A percentile compares a stretch with the other conserved stretches of the same genome.
Evolutionary conservation across 1,139 yeast genomes (phyloP).

Genomic region (Chernovozyma aurita): DNA sequence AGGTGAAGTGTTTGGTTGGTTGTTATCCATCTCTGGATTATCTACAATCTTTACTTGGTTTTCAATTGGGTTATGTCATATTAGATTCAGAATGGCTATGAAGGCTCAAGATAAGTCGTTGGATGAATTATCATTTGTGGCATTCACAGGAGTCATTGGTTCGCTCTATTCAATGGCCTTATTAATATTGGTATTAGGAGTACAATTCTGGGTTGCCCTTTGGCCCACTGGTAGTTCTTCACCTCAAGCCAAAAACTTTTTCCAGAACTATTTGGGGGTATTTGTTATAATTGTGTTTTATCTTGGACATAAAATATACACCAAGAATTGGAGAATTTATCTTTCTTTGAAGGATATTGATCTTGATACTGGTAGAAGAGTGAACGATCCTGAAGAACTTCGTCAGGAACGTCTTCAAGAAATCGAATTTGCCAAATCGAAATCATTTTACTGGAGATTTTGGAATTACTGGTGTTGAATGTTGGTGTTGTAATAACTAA

Average conservation of each 20-base stretch:
- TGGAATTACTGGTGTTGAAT: slow-evolving; percentile 16
- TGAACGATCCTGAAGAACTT: slow-evolving; percentile 22
- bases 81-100: slow-evolving; percentile 38
- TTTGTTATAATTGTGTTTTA: slow-evolving; percentile 30
- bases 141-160: slow-evolving; percentile 30
- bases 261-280: slow-evolving; percentile 35
- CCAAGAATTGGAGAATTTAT: slow-evolving; percentile 31
- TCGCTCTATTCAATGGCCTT: slow-evolving; percentile 30
- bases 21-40: slow-evolving; percentile 38
- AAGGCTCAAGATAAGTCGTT: slow-evolving; percentile 23
- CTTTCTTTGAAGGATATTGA: slow-evolving; percentile 26
- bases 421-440: slow-evolving; percentile 7
- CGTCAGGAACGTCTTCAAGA: slow-evolving; percentile 18
- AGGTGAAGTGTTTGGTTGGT: slow-evolving; percentile 36
- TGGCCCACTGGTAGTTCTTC: slow-evolving; percentile 26
- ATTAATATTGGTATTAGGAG: slow-evolving; percentile 26
- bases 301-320: slow-evolving; percentile 28
- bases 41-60: slow-evolving; percentile 42
- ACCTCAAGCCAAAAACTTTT: slow-evolving; percentile 28
- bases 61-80: slow-evolving; percentile 32
- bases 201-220: slow-evolving; percentile 37
- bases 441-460: slow-evolving; percentile 14
- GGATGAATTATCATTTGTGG: slow-evolving; percentile 24
- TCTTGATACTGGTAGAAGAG: slow-evolving; percentile 30
- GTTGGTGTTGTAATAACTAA: too few species aligned